phyloP scores from a whole-genome alignment of 345 rosid species.

The Ceriops zippeliana region DNA sequence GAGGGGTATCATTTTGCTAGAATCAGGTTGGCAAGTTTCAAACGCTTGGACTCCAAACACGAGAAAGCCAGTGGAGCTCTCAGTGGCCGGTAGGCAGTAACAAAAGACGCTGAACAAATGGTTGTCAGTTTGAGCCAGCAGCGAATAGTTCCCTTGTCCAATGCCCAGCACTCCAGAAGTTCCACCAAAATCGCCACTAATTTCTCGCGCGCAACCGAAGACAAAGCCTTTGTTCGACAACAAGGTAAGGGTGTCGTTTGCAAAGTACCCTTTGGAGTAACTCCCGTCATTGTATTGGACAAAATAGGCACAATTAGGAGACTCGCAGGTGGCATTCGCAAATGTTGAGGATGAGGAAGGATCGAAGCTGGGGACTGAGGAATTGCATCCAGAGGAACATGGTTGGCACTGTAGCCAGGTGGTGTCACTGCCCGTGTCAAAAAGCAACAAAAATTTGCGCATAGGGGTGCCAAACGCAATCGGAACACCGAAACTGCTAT shows the following conservation, averaged over 20 bases:
- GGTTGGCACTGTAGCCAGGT: constrained; percentile 28
- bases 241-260: constrained; percentile 22
- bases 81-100: too few relatives aligned
- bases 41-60: not conserved
- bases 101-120: too few relatives aligned
- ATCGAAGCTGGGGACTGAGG: constrained; percentile 11
- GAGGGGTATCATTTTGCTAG: too few relatives aligned
- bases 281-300: constrained; percentile 8
- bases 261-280: constrained; percentile 3
- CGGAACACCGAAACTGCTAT: constrained; percentile 5
- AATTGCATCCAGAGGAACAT: constrained; percentile 6
- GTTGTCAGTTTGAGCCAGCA: too few relatives aligned
- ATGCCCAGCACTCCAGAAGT: too few relatives aligned
- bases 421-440: constrained; percentile 30
- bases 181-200: too few relatives aligned
- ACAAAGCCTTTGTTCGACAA: not conserved
- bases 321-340: constrained; percentile 9
- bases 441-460: constrained; percentile 8
- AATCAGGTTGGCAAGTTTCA: too few relatives aligned
- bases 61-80: too few relatives aligned
- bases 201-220: too few relatives aligned
- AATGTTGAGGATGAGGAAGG: constrained; percentile 25
- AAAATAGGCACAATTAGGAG: not conserved
- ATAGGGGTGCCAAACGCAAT: constrained; percentile 25
- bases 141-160: too few relatives aligned